Base-by-base conservation (phyloP, 2,329 filamentous ascomycete genomes). In the Epichloe scottii region DNA sequence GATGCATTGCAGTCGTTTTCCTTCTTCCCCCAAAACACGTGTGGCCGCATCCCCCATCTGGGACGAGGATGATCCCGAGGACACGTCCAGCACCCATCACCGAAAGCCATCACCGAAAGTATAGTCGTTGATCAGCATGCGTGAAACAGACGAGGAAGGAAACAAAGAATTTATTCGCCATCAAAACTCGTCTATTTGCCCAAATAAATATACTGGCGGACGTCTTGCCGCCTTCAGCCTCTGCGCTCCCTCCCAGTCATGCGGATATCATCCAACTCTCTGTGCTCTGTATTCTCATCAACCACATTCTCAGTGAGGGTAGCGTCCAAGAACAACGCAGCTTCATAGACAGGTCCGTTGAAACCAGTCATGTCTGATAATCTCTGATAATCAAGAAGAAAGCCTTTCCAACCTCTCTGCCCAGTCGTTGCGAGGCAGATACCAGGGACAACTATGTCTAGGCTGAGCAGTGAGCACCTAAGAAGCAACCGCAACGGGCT, bases 401-500 rank as follows among this genome's bases (percentile, higher is more conserved):
- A 38, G 44, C 11, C 44, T 34, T 15, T 23, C 10, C 39, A 49
- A 14, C 17, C 19, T 30, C 30, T 21, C 30, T 23, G 26, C 15
- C 12, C 26, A 47, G 11, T 34, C 11, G 5, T 15, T 35, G 37
- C 19, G 23, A 23, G 37, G 21, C 46, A 49, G 19, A 30, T 7
- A 3, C 33, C 21, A 19, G 4, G 17, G 30, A 11, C 3, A n/a
- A 37, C 26, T 23, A 17, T 23, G 4, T 33, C 19, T 19, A 21
- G 34, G 38, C 33, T 38, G 48, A 23, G 12, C 26, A 21, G 39
- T 8, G 26, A 33, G 4, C 17, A 21, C 30, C 53, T 63, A 69
- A 38, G 66, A 67, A 21, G 63, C 60, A 30, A 68, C 66, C 26
- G 59, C 62, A 46, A 68, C 62, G 37, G 66, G 64, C 60, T 69